Conservation (phyloP, 345 rosid species). For the Odontarrhena argentea region DNA sequence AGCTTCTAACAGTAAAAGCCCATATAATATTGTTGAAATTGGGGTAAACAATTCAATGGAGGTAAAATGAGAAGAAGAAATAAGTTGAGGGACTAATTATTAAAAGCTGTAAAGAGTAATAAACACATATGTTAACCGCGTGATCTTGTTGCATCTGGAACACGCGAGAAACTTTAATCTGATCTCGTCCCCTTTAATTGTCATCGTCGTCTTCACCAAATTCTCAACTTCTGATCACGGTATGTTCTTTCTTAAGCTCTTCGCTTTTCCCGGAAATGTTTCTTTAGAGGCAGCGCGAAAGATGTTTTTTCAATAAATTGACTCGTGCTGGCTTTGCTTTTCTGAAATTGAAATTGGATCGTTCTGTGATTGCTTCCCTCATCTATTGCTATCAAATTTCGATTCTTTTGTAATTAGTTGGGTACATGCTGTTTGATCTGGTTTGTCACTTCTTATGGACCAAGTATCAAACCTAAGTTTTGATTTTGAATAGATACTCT, state of each 20-base stretch:
- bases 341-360: conserved; percentile 17
- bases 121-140: conserved; percentile 10
- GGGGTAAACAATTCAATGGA: neutral
- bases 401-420: neutral
- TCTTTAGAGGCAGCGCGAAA: conserved; percentile 1
- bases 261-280: too few species aligned
- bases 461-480: neutral
- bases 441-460: neutral
- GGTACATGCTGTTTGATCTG: neutral
- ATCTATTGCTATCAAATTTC: neutral
- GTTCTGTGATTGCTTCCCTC: neutral
- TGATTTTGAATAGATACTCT: neutral
- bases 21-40: neutral
- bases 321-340: neutral
- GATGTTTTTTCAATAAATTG: neutral
- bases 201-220: conserved; percentile 1
- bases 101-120: conserved; percentile 8
- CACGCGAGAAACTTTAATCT: conserved; percentile 29
- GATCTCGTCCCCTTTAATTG: neutral
- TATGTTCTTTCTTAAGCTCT: conserved; percentile 9
- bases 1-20: neutral
- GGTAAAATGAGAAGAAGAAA: neutral
- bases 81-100: conserved; percentile 16
- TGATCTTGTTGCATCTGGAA: conserved; percentile 30
- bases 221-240: conserved; percentile 29